Conservation (phyloP, 164 flowering plant genomes). For the Chimonanthus praecox region DNA sequence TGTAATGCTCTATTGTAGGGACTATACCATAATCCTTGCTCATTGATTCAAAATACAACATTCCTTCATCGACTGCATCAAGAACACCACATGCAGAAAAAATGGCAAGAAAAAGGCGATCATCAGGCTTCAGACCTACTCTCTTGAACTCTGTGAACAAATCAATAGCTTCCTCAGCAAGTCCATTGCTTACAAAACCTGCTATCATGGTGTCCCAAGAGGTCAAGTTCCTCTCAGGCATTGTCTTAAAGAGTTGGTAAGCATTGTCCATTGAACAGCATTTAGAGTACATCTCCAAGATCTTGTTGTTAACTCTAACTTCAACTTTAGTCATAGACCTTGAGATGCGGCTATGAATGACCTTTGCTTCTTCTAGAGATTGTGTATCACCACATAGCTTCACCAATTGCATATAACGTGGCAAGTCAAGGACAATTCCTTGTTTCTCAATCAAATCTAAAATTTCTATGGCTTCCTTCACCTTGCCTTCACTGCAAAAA, state of each 20-base stretch:
- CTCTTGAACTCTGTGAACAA: slow-evolving; percentile 50
- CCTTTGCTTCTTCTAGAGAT: slow-evolving; percentile 51
- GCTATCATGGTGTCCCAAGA: slow-evolving; percentile 76
- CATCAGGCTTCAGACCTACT: slow-evolving; percentile 62
- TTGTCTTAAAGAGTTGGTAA: slow-evolving; percentile 35
- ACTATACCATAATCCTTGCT: slow-evolving; percentile 32
- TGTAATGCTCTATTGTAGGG: slow-evolving; percentile 65
- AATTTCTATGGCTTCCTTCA: slow-evolving; percentile 59
- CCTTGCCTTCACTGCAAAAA: slow-evolving; percentile 44
- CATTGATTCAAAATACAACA: slow-evolving; percentile 41
- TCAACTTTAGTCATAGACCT: slow-evolving; percentile 27
- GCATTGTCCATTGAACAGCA: slow-evolving; percentile 71
- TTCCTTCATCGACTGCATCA: slow-evolving; percentile 57
- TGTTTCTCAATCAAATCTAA: slow-evolving; percentile 39
- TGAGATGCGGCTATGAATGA: slow-evolving; percentile 38
- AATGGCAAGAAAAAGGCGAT: slow-evolving; percentile 50
- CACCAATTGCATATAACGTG: slow-evolving; percentile 37
- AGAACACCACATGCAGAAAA: slow-evolving; percentile 57
- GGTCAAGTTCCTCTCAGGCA: slow-evolving; percentile 54
- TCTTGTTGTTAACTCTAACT: slow-evolving; percentile 38
- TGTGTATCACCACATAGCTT: slow-evolving; percentile 50
- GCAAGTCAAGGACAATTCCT: slow-evolving; percentile 37
- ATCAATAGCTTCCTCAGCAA: slow-evolving; percentile 72
- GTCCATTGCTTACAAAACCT: slow-evolving; percentile 54
- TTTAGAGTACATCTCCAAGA: slow-evolving; percentile 58